These are phyloP conservation scores for Trichoderma sp. DNA, from an alignment of 2,329 filamentous ascomycete species.

Conservation along the genomic window DNA sequence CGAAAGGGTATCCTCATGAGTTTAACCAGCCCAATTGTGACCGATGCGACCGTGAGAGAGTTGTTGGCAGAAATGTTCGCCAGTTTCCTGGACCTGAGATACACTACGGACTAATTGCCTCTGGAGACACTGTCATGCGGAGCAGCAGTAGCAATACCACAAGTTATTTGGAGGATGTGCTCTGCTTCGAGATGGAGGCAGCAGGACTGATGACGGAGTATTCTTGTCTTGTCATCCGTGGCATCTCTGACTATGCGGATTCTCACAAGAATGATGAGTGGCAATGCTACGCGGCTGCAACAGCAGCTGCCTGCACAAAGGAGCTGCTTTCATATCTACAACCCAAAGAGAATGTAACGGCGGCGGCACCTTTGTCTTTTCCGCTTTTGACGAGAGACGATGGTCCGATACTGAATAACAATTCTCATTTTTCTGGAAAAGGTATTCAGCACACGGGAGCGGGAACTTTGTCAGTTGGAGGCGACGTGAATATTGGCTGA, in stretches of 20 bases:
- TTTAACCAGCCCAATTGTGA: neutral
- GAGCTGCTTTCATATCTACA: constrained; percentile 19
- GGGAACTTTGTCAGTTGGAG: neutral
- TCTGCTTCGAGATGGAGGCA: constrained; percentile 25
- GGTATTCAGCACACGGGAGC: neutral
- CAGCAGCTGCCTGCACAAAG: constrained; percentile 22
- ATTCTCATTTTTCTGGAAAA: neutral
- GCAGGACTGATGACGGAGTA: constrained; percentile 22
- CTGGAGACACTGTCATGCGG: constrained; percentile 21
- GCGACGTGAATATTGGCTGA: neutral
- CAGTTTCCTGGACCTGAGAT: neutral
- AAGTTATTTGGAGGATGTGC: neutral
- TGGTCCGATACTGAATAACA: neutral
- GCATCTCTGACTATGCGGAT: constrained; percentile 26
- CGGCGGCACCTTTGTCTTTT: neutral
- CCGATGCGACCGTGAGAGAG: neutral
- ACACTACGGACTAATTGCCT: constrained; percentile 24
- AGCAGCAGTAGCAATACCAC: neutral
- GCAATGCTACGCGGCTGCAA: constrained; percentile 23
- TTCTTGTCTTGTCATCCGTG: constrained; percentile 24
- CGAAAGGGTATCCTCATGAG: neutral
- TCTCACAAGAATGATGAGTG: constrained; percentile 27
- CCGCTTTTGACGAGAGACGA: neutral
- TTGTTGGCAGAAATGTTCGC: neutral
- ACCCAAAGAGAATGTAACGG: neutral